Evolutionary conservation across 2,329 filamentous ascomycete species (phyloP).

Genomic region (Emmonsiellopsis sp.): DNA sequence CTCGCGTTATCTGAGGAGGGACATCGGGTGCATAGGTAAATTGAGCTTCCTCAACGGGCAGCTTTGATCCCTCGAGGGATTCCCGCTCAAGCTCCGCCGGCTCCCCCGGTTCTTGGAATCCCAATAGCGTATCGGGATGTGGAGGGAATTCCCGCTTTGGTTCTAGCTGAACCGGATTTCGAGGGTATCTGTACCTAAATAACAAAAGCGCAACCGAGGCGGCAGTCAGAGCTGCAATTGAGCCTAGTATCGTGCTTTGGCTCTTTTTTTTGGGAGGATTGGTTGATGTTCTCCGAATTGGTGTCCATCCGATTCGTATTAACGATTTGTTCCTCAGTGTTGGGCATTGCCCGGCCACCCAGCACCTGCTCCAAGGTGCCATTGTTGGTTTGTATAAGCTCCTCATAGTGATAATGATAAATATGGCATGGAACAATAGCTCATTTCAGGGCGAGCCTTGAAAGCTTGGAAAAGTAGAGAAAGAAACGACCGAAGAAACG

Average conservation of each 20-base stretch:
- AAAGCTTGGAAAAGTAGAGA: too few species aligned
- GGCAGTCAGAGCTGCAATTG: not conserved
- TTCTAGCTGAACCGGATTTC: not conserved
- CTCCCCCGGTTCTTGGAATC: not conserved
- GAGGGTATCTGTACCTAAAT: not conserved
- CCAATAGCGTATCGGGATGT: not conserved
- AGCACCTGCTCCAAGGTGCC: too few species aligned
- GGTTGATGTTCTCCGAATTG: not conserved
- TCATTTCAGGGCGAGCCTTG: too few species aligned
- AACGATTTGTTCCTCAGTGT: too few species aligned
- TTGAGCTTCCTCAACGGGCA: conserved; percentile 20
- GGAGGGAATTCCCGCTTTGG: not conserved
- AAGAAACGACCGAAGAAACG: too few species aligned
- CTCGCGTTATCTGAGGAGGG: conserved; percentile 21
- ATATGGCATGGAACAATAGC: too few species aligned
- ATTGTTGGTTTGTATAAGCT: too few species aligned
- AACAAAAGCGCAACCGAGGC: not conserved
- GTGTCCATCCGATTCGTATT: not conserved
- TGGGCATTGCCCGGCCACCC: too few species aligned
- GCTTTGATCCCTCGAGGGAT: conserved; percentile 9
- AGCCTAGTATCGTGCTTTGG: not conserved
- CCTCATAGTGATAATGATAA: too few species aligned
- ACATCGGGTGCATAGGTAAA: conserved; percentile 23
- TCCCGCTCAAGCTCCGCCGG: not conserved
- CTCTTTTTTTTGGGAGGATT: not conserved